Percentiles rank a stretch among this genome's conserved stretches.
Evolutionary conservation across 768 basidiomycete species (phyloP).

Genomic region (Tricholoma sp.): DNA sequence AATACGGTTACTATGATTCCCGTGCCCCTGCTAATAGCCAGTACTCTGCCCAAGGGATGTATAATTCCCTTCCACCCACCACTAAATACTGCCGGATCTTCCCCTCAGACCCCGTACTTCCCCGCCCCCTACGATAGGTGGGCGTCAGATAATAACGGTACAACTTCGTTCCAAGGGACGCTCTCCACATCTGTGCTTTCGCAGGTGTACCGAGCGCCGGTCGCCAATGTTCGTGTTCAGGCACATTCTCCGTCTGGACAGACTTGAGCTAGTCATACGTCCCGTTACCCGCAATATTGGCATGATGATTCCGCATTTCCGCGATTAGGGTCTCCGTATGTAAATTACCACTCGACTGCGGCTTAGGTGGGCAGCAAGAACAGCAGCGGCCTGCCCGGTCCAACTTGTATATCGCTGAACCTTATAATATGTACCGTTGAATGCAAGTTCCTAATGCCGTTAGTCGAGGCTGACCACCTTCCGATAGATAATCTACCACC

Average conservation of each 20-base stretch:
- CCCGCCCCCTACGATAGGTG: conserved; percentile 40
- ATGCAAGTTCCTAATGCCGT: not conserved
- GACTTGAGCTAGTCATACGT: conserved; percentile 17
- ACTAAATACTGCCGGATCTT: not conserved
- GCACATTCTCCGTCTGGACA: conserved; percentile 4
- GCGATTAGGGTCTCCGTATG: conserved; percentile 40
- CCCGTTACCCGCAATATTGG: conserved; percentile 51
- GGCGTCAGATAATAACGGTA: conserved; percentile 25
- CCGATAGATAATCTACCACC: not conserved
- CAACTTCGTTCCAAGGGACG: conserved; percentile 35
- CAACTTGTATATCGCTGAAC: conserved; percentile 21
- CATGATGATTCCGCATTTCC: conserved; percentile 49
- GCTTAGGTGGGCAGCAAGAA: conserved; percentile 13
- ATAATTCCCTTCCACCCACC: too few relatives aligned
- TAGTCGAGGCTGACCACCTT: not conserved
- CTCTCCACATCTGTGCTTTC: conserved; percentile 71
- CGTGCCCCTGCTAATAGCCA: too few relatives aligned
- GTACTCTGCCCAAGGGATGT: too few relatives aligned
- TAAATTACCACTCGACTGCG: conserved; percentile 15
- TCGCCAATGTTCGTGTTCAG: conserved; percentile 2
- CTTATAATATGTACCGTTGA: conserved; percentile 24
- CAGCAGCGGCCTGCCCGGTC: conserved; percentile 8
- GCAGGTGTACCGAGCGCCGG: conserved; percentile 46
- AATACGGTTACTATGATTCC: too few relatives aligned
- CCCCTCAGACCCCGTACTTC: not conserved